phyloP scores from a whole-genome alignment of 1,284 basidiomycete genomes.

The Omphalotus olearius region DNA sequence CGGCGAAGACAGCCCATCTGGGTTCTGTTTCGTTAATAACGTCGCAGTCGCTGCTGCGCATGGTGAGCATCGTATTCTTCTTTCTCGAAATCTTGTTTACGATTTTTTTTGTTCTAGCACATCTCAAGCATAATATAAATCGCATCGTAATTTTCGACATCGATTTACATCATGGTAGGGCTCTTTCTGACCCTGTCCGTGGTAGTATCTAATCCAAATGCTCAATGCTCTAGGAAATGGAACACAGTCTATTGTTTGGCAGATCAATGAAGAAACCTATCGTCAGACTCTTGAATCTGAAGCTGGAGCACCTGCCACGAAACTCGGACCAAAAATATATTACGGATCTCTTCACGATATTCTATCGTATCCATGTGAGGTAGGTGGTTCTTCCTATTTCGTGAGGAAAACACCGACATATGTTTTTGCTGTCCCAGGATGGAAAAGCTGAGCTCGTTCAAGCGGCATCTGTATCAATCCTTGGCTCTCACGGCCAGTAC shows the following conservation, averaged over 20 bases:
- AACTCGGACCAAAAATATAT: slow-evolving; percentile 67
- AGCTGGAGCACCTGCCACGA: slow-evolving; percentile 28
- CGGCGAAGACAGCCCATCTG: slow-evolving; percentile 82
- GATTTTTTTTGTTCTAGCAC: slow-evolving; percentile 44
- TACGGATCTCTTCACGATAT: slow-evolving; percentile 93
- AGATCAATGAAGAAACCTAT: slow-evolving; percentile 87
- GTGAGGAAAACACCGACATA: too few relatives aligned
- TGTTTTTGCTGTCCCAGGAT: slow-evolving; percentile 51
- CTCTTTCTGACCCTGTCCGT: neutral
- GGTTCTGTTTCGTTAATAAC: slow-evolving; percentile 95
- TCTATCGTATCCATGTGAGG: slow-evolving; percentile 90
- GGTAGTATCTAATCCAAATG: neutral
- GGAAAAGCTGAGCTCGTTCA: slow-evolving; percentile 77
- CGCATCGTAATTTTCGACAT: slow-evolving; percentile 89
- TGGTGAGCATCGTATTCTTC: slow-evolving; percentile 40
- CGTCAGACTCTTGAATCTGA: slow-evolving; percentile 57
- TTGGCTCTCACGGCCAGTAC: slow-evolving; percentile 84
- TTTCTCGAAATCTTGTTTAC: neutral
- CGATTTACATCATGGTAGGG: slow-evolving; percentile 84
- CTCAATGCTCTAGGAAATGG: slow-evolving; percentile 68
- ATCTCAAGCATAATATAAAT: slow-evolving; percentile 75
- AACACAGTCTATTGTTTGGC: slow-evolving; percentile 88
- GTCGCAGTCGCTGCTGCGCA: slow-evolving; percentile 88
- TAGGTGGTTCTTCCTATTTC: slow-evolving; percentile 25
- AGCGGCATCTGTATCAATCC: slow-evolving; percentile 80